phyloP scores from a whole-genome alignment of 345 rosid genomes.

The Combretum micranthum region DNA sequence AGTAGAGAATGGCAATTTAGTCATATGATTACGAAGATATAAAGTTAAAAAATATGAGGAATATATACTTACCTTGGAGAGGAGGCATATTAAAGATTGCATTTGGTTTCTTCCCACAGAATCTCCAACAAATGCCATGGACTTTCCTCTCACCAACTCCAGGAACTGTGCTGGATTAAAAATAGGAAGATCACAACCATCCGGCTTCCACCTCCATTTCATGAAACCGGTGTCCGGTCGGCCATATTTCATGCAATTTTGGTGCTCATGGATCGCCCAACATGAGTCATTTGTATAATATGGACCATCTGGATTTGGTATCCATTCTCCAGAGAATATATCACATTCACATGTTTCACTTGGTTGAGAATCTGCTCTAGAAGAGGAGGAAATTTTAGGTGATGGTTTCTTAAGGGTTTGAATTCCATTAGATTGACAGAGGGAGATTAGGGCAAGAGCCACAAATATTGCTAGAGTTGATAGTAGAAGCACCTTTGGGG shows the following conservation, averaged over 20 bases:
- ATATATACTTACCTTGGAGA: constrained; percentile 25
- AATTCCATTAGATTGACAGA: no score
- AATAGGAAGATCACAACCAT: constrained; percentile 29
- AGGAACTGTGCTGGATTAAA: constrained; percentile 28
- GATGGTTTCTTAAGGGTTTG: not conserved
- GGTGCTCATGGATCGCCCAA: constrained; percentile 26
- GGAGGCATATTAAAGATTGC: constrained; percentile 40
- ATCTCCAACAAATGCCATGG: constrained; percentile 38
- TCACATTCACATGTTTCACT: constrained; percentile 27
- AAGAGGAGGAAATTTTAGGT: no score
- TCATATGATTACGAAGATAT: no score
- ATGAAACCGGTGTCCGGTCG: constrained; percentile 31
- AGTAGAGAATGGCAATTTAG: no score
- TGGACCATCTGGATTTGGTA: constrained; percentile 22
- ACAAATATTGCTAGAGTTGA: no score
- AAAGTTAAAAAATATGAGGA: no score
- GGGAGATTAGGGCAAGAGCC: no score
- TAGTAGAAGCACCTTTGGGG: no score
- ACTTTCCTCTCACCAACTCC: constrained; percentile 35
- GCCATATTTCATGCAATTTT: constrained; percentile 35
- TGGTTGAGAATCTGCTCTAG: not conserved
- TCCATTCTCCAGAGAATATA: constrained; percentile 31
- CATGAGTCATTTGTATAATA: constrained; percentile 31
- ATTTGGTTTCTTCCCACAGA: constrained; percentile 39
- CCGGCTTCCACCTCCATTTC: constrained; percentile 45